Percentiles rank a stretch among this genome's conserved stretches.
Conservation (phyloP, 495 filamentous ascomycete species). For the Annulohypoxylon nitens region DNA sequence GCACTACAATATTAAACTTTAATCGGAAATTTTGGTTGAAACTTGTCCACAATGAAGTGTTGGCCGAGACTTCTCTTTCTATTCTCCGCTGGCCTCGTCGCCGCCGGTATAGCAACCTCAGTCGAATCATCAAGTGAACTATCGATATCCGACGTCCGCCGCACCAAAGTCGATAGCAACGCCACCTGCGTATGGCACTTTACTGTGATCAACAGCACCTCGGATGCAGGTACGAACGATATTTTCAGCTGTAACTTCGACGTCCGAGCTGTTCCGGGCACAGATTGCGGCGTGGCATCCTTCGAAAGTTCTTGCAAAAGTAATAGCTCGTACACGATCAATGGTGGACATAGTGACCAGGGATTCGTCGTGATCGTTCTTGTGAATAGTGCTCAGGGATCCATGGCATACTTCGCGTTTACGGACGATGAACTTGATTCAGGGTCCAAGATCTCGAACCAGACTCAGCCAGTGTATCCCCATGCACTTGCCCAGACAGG, state of each 20-base stretch:
- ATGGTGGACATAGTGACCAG: constrained; percentile 43
- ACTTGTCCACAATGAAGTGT: constrained; percentile 23
- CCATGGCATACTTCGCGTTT: constrained; percentile 48
- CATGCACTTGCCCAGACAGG: background rate
- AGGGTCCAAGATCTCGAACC: constrained; percentile 14
- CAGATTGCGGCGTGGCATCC: constrained; percentile 32
- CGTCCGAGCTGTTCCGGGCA: background rate
- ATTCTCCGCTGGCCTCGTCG: background rate
- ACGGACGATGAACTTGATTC: constrained; percentile 36
- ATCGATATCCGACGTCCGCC: constrained; percentile 23
- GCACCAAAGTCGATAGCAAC: constrained; percentile 10
- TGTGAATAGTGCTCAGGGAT: constrained; percentile 17
- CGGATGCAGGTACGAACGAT: background rate
- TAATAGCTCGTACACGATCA: constrained; percentile 28
- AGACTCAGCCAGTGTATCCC: constrained; percentile 6
- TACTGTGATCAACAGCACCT: constrained; percentile 7
- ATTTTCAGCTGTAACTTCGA: constrained; percentile 39
- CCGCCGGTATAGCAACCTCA: background rate
- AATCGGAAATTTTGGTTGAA: background rate
- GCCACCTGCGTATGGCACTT: constrained; percentile 14
- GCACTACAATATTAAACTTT: background rate
- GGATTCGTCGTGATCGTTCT: constrained; percentile 48
- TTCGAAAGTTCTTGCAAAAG: constrained; percentile 34
- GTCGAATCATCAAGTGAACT: constrained; percentile 4
- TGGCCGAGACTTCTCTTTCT: constrained; percentile 3